Conservation (phyloP, 176 grass and related monocot genomes). For the Zea mays region DNA sequence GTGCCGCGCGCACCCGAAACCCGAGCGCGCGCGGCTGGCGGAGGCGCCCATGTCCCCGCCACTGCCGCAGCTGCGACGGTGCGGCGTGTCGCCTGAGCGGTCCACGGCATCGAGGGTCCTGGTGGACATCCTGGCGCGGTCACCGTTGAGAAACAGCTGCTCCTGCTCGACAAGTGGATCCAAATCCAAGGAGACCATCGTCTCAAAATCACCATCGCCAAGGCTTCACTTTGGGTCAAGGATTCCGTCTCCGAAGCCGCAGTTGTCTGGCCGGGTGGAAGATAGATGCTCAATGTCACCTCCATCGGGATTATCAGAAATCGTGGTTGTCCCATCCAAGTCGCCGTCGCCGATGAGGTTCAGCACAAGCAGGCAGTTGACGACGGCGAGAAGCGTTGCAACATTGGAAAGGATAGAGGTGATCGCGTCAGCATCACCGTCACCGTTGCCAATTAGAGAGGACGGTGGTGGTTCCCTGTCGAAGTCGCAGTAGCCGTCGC, state of each 20-base stretch:
- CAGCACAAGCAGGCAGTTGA: neutral
- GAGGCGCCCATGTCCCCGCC: conserved; percentile 5
- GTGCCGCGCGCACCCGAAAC: conserved; percentile 49
- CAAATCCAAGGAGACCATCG: conserved; percentile 5
- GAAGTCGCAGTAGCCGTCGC: conserved; percentile 22
- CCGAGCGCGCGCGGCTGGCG: neutral
- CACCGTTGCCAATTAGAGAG: neutral
- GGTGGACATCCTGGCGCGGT: conserved; percentile 37
- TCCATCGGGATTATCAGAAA: conserved; percentile 1
- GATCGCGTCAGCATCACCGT: conserved; percentile 4
- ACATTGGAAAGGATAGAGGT: conserved; percentile 18
- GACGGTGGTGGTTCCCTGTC: conserved; percentile 35
- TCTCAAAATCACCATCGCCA: conserved; percentile 30
- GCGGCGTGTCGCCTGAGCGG: conserved; percentile 35
- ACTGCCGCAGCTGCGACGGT: conserved; percentile 27
- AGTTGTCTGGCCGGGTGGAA: neutral
- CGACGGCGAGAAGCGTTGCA: conserved; percentile 11
- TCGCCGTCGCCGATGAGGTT: conserved; percentile 8
- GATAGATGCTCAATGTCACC: neutral
- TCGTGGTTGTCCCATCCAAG: conserved; percentile 22
- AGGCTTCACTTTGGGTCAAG: neutral
- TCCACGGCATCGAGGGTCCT: conserved; percentile 34
- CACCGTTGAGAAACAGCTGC: conserved; percentile 22
- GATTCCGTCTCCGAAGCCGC: conserved; percentile 25
- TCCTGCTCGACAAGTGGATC: conserved; percentile 25